Evolutionary conservation across 345 rosid species (phyloP), one percentile per base, ranked within the genome.

Genomic region (Arabidopsis arenosa): DNA sequence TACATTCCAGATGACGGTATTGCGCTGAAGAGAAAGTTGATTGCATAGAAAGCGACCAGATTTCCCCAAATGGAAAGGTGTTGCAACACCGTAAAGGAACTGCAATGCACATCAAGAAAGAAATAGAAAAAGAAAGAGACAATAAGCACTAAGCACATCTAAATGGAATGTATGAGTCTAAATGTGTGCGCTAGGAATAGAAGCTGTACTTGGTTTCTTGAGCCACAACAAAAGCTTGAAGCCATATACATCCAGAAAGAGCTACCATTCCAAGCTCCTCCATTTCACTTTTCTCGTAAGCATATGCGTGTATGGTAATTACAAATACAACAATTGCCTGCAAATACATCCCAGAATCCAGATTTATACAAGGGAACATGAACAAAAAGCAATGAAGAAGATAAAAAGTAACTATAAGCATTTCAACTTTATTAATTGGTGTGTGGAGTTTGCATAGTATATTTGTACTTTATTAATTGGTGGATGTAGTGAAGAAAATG

Each of bases 201-300:
- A 6, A 82, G 37, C 18, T 90, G 73, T 89, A 90, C 98, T 89
- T 95, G 79, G 99, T 95, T 86, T 95, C 99, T 51, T 90, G 67
- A 63, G 93, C 80, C 72, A 95, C 92, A 69, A 95, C 98, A 68
- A 92, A 92, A 44, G 98, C 99, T 84, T 95, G 99, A 83, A 95
- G 83, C 98, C 99, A 95, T 80, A 95, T 91, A 79, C 93, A 90
- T 74, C 99, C 98, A 11, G 99, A 92, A 68, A 95, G 96, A 45
- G 93, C 99, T 68, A 92, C 97, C 96, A 95, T 86, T 40, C 92
- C 89, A 43, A 95, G 85, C 85, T 95, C 97, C 81, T 90, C 97
- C 97, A 90, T 89, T 85, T 92, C 96, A 57, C 99, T 89, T 84
- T 89, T 95, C 80, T 95, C 98, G 52, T 83, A 84, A 6, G 99